Conservation (phyloP, 192 early-diverging fungal species). For the Mortierella antarctica region DNA sequence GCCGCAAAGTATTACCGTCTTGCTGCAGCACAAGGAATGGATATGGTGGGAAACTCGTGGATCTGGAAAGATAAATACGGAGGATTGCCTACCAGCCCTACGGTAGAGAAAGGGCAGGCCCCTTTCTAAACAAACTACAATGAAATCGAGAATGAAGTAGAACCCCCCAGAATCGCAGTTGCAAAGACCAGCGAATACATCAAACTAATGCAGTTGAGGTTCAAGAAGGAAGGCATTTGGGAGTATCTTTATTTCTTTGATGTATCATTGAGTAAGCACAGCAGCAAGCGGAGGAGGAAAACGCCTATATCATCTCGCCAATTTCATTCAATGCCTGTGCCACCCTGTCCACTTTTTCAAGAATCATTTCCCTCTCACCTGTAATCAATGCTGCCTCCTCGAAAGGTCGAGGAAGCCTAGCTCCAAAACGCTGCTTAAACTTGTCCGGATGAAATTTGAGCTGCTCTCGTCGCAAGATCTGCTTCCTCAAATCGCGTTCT, state of each 20-base stretch:
- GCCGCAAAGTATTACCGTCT: constrained; percentile 83
- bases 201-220: no score
- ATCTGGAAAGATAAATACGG: constrained; percentile 85
- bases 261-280: no score
- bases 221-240: no score
- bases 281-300: no score
- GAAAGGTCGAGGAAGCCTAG: constrained; percentile 5
- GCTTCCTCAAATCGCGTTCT: constrained; percentile 16
- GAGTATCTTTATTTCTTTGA: no score
- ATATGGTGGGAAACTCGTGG: constrained; percentile 83
- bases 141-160: no score
- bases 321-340: constrained; percentile 28
- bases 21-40: constrained; percentile 73
- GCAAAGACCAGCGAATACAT: no score
- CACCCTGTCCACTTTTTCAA: constrained; percentile 26
- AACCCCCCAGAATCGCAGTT: no score
- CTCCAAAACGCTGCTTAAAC: constrained; percentile 33
- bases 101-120: constrained; percentile 6
- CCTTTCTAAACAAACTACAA: background rate
- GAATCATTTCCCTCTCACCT: constrained; percentile 33
- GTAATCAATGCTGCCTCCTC: background rate
- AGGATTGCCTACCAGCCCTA: constrained; percentile 30
- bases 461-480: constrained; percentile 38
- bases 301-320: constrained; percentile 8
- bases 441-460: constrained; percentile 53